A percentile compares a stretch with the other conserved stretches of the same genome.
phyloP scores from a whole-genome alignment of 1,139 yeast genomes.

The Kazachstania sp. region DNA sequence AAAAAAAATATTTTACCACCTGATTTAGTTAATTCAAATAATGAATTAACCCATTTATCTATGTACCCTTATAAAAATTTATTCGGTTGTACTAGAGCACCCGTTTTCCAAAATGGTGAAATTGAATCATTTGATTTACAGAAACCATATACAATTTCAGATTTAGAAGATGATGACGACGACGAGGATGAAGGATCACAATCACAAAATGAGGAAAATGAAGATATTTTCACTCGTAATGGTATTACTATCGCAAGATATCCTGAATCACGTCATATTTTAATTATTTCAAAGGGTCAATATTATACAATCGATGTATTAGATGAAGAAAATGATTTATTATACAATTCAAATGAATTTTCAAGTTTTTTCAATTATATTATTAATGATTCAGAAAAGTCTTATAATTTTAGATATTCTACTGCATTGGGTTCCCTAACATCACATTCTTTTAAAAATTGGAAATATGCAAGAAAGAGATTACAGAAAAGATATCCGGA shows the following conservation, averaged over 20 bases:
- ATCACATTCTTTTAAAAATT: slow-evolving; percentile 53
- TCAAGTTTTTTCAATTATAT: slow-evolving; percentile 43
- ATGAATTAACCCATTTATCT: slow-evolving; percentile 41
- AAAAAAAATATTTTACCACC: slow-evolving; percentile 46
- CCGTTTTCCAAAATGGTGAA: slow-evolving; percentile 34
- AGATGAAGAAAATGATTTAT: slow-evolving; percentile 34
- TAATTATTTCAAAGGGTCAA: slow-evolving; percentile 54
- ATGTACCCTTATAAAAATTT: slow-evolving; percentile 60
- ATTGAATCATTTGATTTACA: slow-evolving; percentile 25
- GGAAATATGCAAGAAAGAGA: slow-evolving; percentile 49
- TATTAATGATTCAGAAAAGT: slow-evolving; percentile 37
- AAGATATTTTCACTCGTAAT: slow-evolving; percentile 20
- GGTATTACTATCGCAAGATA: slow-evolving; percentile 35
- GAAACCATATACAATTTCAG: slow-evolving; percentile 25
- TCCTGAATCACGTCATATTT: slow-evolving; percentile 40
- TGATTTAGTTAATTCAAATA: slow-evolving; percentile 41
- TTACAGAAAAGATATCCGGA: slow-evolving; percentile 40
- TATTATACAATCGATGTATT: slow-evolving; percentile 55
- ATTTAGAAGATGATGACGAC: slow-evolving; percentile 18
- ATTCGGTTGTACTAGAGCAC: slow-evolving; percentile 61
- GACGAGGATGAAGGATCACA: slow-evolving; percentile 7
- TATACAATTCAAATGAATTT: slow-evolving; percentile 51
- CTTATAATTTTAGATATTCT: slow-evolving; percentile 37
- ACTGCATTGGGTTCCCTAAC: slow-evolving; percentile 63
- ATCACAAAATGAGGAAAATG: too few species aligned